These are phyloP conservation scores for Solanum verrucosum DNA, from an alignment of 257 asterid genomes.

Conservation along the genomic window DNA sequence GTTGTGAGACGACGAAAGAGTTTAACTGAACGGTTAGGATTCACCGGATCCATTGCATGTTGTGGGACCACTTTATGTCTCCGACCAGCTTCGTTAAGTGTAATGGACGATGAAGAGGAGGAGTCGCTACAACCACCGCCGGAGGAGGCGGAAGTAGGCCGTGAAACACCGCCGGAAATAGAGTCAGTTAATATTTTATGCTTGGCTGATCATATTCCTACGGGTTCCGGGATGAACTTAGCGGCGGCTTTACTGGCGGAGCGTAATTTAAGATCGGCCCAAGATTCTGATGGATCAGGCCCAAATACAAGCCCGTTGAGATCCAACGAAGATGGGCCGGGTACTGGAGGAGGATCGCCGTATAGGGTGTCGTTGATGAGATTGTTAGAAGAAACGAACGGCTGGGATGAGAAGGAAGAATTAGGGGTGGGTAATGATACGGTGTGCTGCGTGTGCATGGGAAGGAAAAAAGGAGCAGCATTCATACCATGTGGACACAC, in stretches of 20 bases:
- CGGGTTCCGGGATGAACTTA: conserved; percentile 48
- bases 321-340: not conserved
- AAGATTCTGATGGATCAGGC: conserved; percentile 14
- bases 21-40: conserved; percentile 58
- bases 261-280: conserved; percentile 52
- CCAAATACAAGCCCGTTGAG: conserved; percentile 7
- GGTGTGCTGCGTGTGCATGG: conserved; percentile 96
- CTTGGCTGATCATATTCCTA: conserved; percentile 13
- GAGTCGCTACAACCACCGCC: conserved; percentile 7
- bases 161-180: conserved; percentile 2
- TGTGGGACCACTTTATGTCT: conserved; percentile 59
- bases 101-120: conserved; percentile 17
- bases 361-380: conserved; percentile 77
- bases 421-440: conserved; percentile 30
- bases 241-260: conserved; percentile 89
- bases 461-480: conserved; percentile 81
- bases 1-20: conserved; percentile 39
- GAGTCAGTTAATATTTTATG: conserved; percentile 25
- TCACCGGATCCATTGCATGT: conserved; percentile 41
- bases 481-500: conserved; percentile 98
- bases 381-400: conserved; percentile 71
- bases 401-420: conserved; percentile 26
- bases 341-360: conserved; percentile 26
- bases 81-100: conserved; percentile 33
- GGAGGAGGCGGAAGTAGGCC: not conserved